Evolutionary conservation across 768 basidiomycete species (phyloP), one percentile per base, ranked within the genome.

Genomic region (Podaxis rugospora): DNA sequence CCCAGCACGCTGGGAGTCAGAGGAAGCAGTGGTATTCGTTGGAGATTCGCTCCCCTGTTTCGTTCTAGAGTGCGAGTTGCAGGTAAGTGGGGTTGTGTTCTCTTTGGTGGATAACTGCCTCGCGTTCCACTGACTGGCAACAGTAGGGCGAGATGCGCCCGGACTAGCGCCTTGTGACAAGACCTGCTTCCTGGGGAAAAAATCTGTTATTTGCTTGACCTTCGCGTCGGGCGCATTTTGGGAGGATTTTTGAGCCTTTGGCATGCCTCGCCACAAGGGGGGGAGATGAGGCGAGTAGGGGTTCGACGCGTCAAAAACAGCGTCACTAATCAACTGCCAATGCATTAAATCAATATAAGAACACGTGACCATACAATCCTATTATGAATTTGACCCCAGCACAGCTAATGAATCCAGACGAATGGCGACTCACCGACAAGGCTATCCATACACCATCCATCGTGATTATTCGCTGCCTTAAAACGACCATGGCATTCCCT

Each of bases 141-240:
- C 14, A 50, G n/a, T 23, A 6, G 32, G 35, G 21, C 21, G 35
- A 37, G 36, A 46, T 28, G 23, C 52, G 14, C 36, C 37, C 27
- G 36, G 23, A n/a, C 18, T 37, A 27, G 39, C 18, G 25, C 27
- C 50, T 28, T 59, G 58, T 6, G 53, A 49, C 18, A 55, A 37
- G 21, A 36, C 28, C 6, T 44, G 23, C 37, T 61, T 61, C 23
- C 52, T 16, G 25, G 59, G 35, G 53, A 61, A 61, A 39, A 61
- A 61, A n/a, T 61, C 59, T 5, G 59, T 61, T 32, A 61, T 61
- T 21, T 54, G 59, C 44, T 61, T 61, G 32, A 28, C 9, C 44
- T 50, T 61, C 36, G 53, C 35, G n/a, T 49, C 59, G 3, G 46
- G 40, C 35, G 44, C 25, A 28, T 35, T 51, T 47, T 59, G 57